These are phyloP conservation scores for Aspergillus ostianus DNA, from an alignment of 495 filamentous ascomycete species.

Conservation along the genomic window DNA sequence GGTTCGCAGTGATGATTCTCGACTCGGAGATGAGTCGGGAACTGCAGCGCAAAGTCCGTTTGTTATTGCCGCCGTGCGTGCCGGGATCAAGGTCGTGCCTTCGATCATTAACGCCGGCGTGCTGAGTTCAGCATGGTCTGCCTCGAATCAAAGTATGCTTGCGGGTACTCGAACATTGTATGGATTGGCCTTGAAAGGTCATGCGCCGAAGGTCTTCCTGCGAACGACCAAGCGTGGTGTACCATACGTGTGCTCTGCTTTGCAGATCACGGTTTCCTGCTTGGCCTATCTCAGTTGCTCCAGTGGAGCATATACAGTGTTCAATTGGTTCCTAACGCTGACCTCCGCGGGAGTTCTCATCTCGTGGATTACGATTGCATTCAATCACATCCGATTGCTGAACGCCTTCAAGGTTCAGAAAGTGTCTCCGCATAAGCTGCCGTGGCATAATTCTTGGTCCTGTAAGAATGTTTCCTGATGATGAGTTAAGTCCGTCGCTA, in stretches of 20 bases:
- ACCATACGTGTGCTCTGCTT: constrained; percentile 55
- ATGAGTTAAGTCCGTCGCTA: constrained; percentile 4
- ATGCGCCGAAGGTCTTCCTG: constrained; percentile 49
- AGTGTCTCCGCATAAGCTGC: constrained; percentile 42
- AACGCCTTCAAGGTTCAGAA: constrained; percentile 51
- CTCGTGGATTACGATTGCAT: constrained; percentile 53
- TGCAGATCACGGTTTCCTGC: constrained; percentile 52
- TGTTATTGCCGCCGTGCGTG: constrained; percentile 49
- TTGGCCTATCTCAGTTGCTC: constrained; percentile 61
- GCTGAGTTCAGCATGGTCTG: constrained; percentile 45
- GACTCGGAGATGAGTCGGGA: constrained; percentile 43
- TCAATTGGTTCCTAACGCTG: constrained; percentile 59
- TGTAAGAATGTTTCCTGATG: constrained; percentile 8
- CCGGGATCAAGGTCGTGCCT: constrained; percentile 46
- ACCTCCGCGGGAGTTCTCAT: constrained; percentile 55
- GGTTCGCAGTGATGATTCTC: constrained; percentile 44
- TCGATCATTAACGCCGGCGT: constrained; percentile 52
- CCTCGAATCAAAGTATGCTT: constrained; percentile 51
- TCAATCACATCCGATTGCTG: constrained; percentile 58
- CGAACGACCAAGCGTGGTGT: constrained; percentile 59
- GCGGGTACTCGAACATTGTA: constrained; percentile 48
- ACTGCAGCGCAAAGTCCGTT: constrained; percentile 49
- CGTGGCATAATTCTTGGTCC: constrained; percentile 47
- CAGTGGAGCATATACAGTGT: constrained; percentile 55
- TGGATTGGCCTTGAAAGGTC: constrained; percentile 42